Evolutionary conservation across 352 stramenopile species (phyloP).

Genomic region (Phytophthora boehmeriae): DNA sequence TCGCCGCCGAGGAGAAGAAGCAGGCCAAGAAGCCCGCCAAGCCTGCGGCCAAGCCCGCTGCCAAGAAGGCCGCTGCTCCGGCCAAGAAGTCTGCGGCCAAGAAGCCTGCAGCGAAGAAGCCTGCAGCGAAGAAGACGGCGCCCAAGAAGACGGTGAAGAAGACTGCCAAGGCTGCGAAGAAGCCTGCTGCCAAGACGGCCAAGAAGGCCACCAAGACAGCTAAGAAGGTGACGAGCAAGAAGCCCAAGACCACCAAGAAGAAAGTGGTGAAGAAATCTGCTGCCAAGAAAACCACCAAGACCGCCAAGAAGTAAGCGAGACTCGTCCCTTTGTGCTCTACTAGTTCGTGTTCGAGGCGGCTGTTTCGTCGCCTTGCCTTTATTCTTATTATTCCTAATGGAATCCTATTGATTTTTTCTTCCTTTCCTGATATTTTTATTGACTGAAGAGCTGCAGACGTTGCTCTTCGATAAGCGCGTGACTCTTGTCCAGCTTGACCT

Average conservation of each 20-base stretch:
- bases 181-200: conserved; percentile 31
- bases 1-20: conserved; percentile 93
- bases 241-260: conserved; percentile 63
- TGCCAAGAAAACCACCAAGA: conserved; percentile 56
- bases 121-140: conserved; percentile 38
- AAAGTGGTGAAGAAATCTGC: conserved; percentile 75
- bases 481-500: conserved; percentile 80
- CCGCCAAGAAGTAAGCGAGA: conserved; percentile 45
- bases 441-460: conserved; percentile 65
- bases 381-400: conserved; percentile 73
- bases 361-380: conserved; percentile 28
- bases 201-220: conserved; percentile 23
- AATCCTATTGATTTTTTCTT: conserved; percentile 42
- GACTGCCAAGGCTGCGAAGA: conserved; percentile 36
- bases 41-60: conserved; percentile 40
- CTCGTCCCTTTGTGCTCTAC: conserved; percentile 21
- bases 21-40: conserved; percentile 47
- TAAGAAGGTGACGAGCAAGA: conserved; percentile 59
- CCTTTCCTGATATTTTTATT: conserved; percentile 16
- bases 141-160: conserved; percentile 61
- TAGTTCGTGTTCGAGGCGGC: conserved; percentile 18
- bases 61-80: conserved; percentile 40
- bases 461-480: conserved; percentile 79
- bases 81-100: conserved; percentile 44
- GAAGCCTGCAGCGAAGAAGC: conserved; percentile 43